Evolutionary conservation across 2,329 filamentous ascomycete genomes (phyloP).

Genomic region (Grosmannia huntii): DNA sequence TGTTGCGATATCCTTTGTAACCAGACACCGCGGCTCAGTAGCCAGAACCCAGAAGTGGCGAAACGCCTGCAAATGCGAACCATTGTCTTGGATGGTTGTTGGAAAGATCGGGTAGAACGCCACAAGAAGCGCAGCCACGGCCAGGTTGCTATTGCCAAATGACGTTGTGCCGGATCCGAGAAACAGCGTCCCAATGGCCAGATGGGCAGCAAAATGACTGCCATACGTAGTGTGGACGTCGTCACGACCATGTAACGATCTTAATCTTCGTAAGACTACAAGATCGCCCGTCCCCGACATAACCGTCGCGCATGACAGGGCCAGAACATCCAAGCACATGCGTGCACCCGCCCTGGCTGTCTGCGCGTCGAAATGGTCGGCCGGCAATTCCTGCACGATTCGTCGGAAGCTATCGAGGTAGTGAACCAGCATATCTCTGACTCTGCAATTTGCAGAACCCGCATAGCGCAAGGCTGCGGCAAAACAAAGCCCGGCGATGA

Average conservation of each 20-base stretch:
- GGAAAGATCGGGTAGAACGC: conserved; percentile 94
- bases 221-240: conserved; percentile 80
- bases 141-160: conserved; percentile 76
- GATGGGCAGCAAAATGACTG: conserved; percentile 82
- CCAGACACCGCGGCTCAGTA: conserved; percentile 75
- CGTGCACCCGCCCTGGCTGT: conserved; percentile 70
- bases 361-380: conserved; percentile 62
- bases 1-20: conserved; percentile 77
- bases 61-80: conserved; percentile 89
- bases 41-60: conserved; percentile 95
- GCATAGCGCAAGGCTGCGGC: conserved; percentile 61
- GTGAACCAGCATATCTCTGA: conserved; percentile 68
- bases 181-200: conserved; percentile 84
- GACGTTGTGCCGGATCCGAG: conserved; percentile 87
- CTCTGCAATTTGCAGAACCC: conserved; percentile 55
- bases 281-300: conserved; percentile 96
- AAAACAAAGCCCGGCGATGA: conserved; percentile 80
- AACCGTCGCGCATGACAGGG: conserved; percentile 69
- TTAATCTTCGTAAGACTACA: conserved; percentile 68
- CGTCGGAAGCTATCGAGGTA: conserved; percentile 82
- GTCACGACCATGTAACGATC: conserved; percentile 76
- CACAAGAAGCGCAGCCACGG: conserved; percentile 73
- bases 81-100: conserved; percentile 79
- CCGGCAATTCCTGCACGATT: conserved; percentile 47
- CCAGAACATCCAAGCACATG: conserved; percentile 83